Evolutionary conservation across 2,329 filamentous ascomycete genomes (phyloP).

Genomic region (Phaeophleospora eucalypticola): DNA sequence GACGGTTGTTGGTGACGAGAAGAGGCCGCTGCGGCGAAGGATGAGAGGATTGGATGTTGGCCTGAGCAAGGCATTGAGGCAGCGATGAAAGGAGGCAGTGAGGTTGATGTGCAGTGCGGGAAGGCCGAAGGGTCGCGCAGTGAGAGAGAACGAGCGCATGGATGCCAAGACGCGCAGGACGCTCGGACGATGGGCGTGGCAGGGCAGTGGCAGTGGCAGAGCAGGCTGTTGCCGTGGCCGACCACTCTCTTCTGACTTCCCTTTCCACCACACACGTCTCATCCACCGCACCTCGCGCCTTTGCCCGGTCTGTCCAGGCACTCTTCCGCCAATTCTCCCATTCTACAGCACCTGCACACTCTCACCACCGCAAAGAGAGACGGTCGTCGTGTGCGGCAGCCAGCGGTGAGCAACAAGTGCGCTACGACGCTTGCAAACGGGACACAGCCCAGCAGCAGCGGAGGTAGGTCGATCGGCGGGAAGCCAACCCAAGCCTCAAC

Average conservation of each 20-base stretch:
- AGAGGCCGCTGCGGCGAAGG: not conserved
- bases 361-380: too few species aligned
- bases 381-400: too few species aligned
- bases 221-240: not conserved
- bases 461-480: constrained; percentile 5
- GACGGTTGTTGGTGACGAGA: not conserved
- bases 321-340: not conserved
- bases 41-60: not conserved
- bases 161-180: too few species aligned
- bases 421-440: not conserved
- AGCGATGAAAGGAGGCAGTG: too few species aligned
- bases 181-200: too few species aligned
- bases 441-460: not conserved
- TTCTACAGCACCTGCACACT: not conserved
- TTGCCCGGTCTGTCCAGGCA: too few species aligned
- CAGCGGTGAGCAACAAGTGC: too few species aligned
- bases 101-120: too few species aligned
- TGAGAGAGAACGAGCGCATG: too few species aligned
- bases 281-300: too few species aligned
- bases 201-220: not conserved
- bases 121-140: too few species aligned
- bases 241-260: not conserved
- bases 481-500: constrained; percentile 5
- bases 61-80: not conserved
- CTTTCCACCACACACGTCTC: not conserved